Conservation (phyloP, 345 rosid genomes). For the Pistacia integerrima region DNA sequence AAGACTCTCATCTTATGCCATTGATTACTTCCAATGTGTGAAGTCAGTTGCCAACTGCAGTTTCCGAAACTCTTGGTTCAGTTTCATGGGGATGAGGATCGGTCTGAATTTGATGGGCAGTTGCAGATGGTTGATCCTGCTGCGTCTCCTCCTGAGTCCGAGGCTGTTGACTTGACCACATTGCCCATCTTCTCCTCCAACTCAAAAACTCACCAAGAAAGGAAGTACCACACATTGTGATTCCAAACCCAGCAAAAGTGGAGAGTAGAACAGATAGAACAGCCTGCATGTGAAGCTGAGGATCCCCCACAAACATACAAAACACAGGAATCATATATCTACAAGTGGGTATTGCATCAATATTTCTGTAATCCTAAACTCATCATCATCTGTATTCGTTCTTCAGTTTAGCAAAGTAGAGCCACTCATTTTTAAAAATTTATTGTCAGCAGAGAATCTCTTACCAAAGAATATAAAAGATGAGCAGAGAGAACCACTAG, state of each 20-base stretch:
- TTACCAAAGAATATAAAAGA: conserved; percentile 74
- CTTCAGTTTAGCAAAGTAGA: conserved; percentile 1
- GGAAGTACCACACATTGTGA: conserved; percentile 62
- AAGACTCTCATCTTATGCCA: background rate
- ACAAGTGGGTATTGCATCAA: background rate
- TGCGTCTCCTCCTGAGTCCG: conserved; percentile 24
- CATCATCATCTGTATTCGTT: background rate
- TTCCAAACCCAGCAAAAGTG: conserved; percentile 74
- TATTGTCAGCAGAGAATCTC: conserved; percentile 23
- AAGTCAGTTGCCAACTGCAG: conserved; percentile 1
- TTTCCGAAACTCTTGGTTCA: conserved; percentile 27
- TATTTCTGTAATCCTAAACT: background rate
- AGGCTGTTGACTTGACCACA: conserved; percentile 26
- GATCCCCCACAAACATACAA: conserved; percentile 18
- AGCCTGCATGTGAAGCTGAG: conserved; percentile 72
- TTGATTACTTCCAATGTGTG: background rate
- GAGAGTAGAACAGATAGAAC: conserved; percentile 72
- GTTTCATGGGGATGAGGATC: conserved; percentile 17
- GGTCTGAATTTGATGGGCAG: conserved; percentile 13
- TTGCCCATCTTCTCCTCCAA: conserved; percentile 36
- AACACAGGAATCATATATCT: background rate
- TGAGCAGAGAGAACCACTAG: conserved; percentile 76
- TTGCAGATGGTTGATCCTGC: conserved; percentile 26
- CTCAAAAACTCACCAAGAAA: conserved; percentile 42
- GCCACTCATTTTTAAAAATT: background rate